phyloP scores from a whole-genome alignment of 495 filamentous ascomycete species.

The Penicillium robsamsonii region DNA sequence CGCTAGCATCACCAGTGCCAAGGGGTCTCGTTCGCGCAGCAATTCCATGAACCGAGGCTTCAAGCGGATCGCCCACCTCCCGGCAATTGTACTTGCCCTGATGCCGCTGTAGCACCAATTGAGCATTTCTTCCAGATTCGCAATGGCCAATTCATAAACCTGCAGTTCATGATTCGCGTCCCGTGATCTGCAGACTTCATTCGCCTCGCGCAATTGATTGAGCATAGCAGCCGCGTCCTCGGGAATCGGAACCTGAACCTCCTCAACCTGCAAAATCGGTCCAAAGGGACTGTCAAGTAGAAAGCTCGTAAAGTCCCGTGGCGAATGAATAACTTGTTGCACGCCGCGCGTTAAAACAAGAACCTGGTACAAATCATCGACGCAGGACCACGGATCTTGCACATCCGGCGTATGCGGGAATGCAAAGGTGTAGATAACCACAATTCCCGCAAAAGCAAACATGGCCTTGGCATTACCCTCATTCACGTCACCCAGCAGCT shows the following conservation, averaged over 20 bases:
- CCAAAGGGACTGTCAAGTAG: slow-evolving; percentile 31
- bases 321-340: slow-evolving; percentile 39
- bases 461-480: slow-evolving; percentile 48
- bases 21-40: slow-evolving; percentile 50
- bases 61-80: slow-evolving; percentile 50
- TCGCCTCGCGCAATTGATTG: slow-evolving; percentile 29
- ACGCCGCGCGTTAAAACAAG: slow-evolving; percentile 46
- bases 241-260: slow-evolving; percentile 19
- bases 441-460: slow-evolving; percentile 50
- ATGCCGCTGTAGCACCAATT: slow-evolving; percentile 29
- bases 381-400: slow-evolving; percentile 35
- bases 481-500: slow-evolving; percentile 39
- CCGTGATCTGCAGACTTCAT: slow-evolving; percentile 26
- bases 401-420: slow-evolving; percentile 41
- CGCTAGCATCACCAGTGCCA: slow-evolving; percentile 52
- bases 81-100: slow-evolving; percentile 28
- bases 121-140: slow-evolving; percentile 34
- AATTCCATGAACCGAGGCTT: slow-evolving; percentile 49
- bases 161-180: slow-evolving; percentile 33
- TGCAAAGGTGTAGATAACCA: slow-evolving; percentile 51
- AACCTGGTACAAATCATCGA: slow-evolving; percentile 45
- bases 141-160: slow-evolving; percentile 35
- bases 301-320: slow-evolving; percentile 25
- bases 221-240: slow-evolving; percentile 24
- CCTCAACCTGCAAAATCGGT: slow-evolving; percentile 31